phyloP scores from a whole-genome alignment of 2,329 filamentous ascomycete genomes.

The Aspergillus viridinutans region DNA sequence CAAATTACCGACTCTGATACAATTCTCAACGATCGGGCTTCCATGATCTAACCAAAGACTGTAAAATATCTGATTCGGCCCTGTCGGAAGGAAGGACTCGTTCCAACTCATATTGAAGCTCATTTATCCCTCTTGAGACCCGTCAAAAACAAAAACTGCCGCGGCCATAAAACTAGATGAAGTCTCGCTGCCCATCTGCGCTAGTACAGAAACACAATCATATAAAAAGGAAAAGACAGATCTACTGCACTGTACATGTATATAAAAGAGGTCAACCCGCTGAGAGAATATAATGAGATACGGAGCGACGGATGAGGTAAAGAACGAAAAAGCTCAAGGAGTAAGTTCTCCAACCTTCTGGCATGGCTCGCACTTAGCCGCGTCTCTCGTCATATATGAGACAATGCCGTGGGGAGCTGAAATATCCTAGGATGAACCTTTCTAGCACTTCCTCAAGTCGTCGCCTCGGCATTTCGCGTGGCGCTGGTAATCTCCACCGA shows the following conservation, averaged over 20 bases:
- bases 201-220: neutral
- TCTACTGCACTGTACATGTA: constrained; percentile 20
- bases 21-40: neutral
- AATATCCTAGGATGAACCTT: neutral
- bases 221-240: constrained; percentile 4
- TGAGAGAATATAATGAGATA: neutral
- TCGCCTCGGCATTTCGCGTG: constrained; percentile 22
- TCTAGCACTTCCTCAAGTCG: constrained; percentile 17
- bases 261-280: constrained; percentile 10
- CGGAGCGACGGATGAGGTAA: neutral
- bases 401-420: too few relatives aligned
- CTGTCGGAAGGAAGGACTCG: neutral
- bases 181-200: constrained; percentile 3
- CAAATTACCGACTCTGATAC: neutral
- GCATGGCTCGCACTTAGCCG: too few relatives aligned
- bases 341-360: neutral
- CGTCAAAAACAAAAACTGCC: neutral
- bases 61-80: neutral
- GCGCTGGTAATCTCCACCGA: constrained; percentile 32
- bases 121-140: neutral
- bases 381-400: too few relatives aligned
- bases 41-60: neutral
- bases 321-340: neutral
- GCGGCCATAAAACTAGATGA: constrained; percentile 2
- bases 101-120: neutral